Percentiles rank a stretch among this genome's conserved stretches.
phyloP scores from a whole-genome alignment of 164 flowering plant genomes.

The Brasenia schreberi region DNA sequence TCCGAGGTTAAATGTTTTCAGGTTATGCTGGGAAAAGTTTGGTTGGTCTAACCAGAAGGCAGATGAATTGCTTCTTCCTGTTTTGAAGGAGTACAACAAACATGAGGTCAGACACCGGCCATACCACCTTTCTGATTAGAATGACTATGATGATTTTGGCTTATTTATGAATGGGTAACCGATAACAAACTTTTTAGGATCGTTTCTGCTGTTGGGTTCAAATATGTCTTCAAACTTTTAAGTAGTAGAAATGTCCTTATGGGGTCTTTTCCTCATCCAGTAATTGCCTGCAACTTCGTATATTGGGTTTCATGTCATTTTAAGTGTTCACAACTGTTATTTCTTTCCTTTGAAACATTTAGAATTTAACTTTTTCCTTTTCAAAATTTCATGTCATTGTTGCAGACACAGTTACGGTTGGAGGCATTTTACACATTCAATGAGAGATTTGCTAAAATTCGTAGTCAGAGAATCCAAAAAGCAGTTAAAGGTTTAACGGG shows the following conservation, averaged over 20 bases:
- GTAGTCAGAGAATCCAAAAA: conserved; percentile 74
- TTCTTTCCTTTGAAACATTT: no score
- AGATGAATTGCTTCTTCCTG: conserved; percentile 79
- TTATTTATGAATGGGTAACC: no score
- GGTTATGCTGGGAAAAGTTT: conserved; percentile 87
- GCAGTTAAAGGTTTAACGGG: conserved; percentile 81
- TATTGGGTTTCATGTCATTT: no score
- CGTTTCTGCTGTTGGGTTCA: no score
- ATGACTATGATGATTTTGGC: no score
- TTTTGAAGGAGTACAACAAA: conserved; percentile 72
- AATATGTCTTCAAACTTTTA: no score
- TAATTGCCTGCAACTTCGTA: no score
- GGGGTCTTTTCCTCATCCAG: no score
- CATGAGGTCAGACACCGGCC: conserved; percentile 45
- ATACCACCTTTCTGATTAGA: no score
- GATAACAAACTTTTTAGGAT: no score
- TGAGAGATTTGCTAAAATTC: conserved; percentile 93
- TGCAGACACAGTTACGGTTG: conserved; percentile 85
- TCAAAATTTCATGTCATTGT: neutral
- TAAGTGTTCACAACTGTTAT: no score
- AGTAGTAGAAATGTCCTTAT: no score
- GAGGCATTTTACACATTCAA: conserved; percentile 96
- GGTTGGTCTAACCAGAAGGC: conserved; percentile 75
- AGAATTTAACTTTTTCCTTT: neutral
- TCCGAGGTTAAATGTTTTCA: conserved; percentile 14